Evolutionary conservation across 345 rosid genomes (phyloP), one percentile per base, ranked within the genome.

Genomic region (Syzygium jambos): DNA sequence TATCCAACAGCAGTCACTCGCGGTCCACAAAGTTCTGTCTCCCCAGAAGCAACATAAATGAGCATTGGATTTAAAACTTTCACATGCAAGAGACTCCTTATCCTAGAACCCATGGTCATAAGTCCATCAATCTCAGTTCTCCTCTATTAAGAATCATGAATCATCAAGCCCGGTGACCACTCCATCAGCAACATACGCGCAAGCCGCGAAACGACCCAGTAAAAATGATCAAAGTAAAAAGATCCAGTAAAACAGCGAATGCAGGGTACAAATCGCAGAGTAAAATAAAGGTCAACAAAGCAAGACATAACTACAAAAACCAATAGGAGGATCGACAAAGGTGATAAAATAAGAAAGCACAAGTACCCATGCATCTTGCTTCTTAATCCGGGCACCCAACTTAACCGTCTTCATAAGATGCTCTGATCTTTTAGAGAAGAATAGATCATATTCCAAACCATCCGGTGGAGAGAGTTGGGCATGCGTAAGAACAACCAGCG

Each of bases 391-490:
- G 38, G 95, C 93, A 53, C 97, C 98, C 46, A 87, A 53, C 54
- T 88, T 88, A 89, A 96, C 91, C 22, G 92, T 89, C 87, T 93
- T 94, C 34, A 95, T 88, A 83, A 96, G 95, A 89, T 96, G 94
- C 85, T 95, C 97, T 0, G 97, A 94, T 91, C 98, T 93, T 92
- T 91, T 94, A 51, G 93, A 90, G 90, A 91, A 91, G 90, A 95
- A 96, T 55, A 90, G 90, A 87, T 95, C 97, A 88, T 94, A 95
- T 22, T 89, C 93, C 87, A 96, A 88, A 83, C 93, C 96, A 77
- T 96, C 98, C 10, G 98, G 98, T 41, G 97, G 98, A 77, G 95
- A 95, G 87, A 96, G 95, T 90, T 95, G 98, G 52, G 98, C 98
- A 91, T 96, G 98, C n/a, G 96, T 95, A 85, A 96, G 98, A 84